phyloP scores from a whole-genome alignment of 805 yeast genomes.

The Candida rishiriensis region DNA sequence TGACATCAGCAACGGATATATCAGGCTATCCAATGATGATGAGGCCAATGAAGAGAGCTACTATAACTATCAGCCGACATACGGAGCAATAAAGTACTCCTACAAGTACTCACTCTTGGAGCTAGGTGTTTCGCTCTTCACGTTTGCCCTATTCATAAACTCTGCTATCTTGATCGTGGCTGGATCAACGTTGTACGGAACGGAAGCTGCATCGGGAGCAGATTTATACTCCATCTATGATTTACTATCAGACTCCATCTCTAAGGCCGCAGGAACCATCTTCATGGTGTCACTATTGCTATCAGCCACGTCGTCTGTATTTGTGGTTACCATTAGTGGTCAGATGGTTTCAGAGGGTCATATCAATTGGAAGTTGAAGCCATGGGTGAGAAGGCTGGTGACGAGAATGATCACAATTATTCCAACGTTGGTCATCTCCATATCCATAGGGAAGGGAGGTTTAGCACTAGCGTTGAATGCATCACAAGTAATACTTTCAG shows the following conservation, averaged over 20 bases:
- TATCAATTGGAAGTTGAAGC: constrained; percentile 68
- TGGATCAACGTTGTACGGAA: constrained; percentile 67
- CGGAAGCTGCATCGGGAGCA: constrained; percentile 60
- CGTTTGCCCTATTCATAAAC: constrained; percentile 80
- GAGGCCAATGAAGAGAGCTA: constrained; percentile 34
- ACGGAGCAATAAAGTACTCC: constrained; percentile 61
- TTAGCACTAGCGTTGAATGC: constrained; percentile 68
- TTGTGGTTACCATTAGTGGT: constrained; percentile 86
- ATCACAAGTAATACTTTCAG: constrained; percentile 74
- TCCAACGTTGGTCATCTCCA: constrained; percentile 68
- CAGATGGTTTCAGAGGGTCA: constrained; percentile 88
- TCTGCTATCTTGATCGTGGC: constrained; percentile 74
- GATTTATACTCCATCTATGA: constrained; percentile 71
- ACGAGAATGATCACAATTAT: constrained; percentile 70
- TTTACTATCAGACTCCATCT: constrained; percentile 49
- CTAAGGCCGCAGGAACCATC: constrained; percentile 72
- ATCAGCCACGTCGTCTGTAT: constrained; percentile 82
- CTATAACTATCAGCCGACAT: constrained; percentile 58
- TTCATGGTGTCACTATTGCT: constrained; percentile 77
- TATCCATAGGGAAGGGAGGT: constrained; percentile 64
- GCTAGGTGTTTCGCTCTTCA: constrained; percentile 57
- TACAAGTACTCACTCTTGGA: constrained; percentile 66
- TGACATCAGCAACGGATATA: constrained; percentile 35
- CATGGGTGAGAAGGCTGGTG: constrained; percentile 74
- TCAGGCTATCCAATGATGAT: constrained; percentile 20